Conservation (phyloP, 306 rosid genomes). For the Arachis hypogaea region DNA sequence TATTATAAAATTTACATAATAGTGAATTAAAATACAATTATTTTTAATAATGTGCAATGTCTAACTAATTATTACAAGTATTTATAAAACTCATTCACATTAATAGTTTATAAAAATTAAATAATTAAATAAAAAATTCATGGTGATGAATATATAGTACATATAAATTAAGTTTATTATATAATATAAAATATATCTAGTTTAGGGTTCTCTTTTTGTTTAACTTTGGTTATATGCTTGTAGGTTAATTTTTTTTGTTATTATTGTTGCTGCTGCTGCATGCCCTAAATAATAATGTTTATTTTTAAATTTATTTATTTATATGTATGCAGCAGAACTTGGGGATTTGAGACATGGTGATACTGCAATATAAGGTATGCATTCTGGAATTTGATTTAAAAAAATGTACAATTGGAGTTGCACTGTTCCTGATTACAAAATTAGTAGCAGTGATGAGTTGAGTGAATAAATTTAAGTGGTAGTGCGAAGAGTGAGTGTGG, state of each 20-base stretch:
- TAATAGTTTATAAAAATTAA: no score
- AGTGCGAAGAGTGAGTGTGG: background rate
- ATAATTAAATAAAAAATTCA: no score
- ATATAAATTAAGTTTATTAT: no score
- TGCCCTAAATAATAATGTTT: conserved; percentile 13
- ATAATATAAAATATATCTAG: no score
- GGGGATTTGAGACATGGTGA: conserved; percentile 18
- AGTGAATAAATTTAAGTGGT: conserved; percentile 14
- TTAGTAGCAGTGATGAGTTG: conserved; percentile 23
- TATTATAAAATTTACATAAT: no score
- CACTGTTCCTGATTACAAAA: conserved; percentile 29
- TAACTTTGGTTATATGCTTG: background rate
- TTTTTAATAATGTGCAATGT: no score
- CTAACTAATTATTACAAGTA: no score
- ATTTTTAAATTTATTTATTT: background rate
- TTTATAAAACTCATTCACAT: no score
- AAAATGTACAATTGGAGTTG: conserved; percentile 25
- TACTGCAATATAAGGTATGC: background rate
- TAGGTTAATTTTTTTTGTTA: background rate
- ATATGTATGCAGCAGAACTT: conserved; percentile 3
- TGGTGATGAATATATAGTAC: no score
- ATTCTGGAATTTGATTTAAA: background rate
- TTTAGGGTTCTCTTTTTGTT: background rate
- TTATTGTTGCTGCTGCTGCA: background rate
- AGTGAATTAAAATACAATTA: no score